Conservation (phyloP, 2,329 filamentous ascomycete species). For the Claviceps lovelessii region DNA sequence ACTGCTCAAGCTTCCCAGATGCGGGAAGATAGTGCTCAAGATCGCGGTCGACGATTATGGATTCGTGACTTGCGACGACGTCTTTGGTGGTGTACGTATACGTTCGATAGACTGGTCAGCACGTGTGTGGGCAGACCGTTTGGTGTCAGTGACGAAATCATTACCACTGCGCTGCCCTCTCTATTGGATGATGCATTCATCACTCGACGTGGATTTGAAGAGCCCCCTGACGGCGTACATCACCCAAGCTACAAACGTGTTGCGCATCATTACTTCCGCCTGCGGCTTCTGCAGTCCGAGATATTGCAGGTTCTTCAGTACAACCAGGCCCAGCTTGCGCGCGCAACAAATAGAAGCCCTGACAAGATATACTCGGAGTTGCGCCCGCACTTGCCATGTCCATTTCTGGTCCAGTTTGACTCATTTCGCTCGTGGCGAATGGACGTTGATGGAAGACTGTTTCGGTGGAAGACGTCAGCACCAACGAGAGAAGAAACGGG, state of each 20-base stretch:
- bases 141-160: slow-evolving; percentile 88
- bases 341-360: slow-evolving; percentile 47
- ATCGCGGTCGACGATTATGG: slow-evolving; percentile 62
- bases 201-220: slow-evolving; percentile 59
- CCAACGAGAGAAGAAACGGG: slow-evolving; percentile 68
- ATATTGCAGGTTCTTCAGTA: slow-evolving; percentile 89
- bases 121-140: slow-evolving; percentile 88
- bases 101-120: slow-evolving; percentile 84
- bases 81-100: slow-evolving; percentile 96
- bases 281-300: slow-evolving; percentile 81
- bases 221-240: slow-evolving; percentile 39
- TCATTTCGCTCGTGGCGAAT: slow-evolving; percentile 80
- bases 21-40: slow-evolving; percentile 22
- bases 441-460: slow-evolving; percentile 70
- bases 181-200: slow-evolving; percentile 79
- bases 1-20: slow-evolving; percentile 9
- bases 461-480: slow-evolving; percentile 73
- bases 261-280: slow-evolving; percentile 79
- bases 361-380: slow-evolving; percentile 57
- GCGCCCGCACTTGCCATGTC: slow-evolving; percentile 65
- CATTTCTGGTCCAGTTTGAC: slow-evolving; percentile 70
- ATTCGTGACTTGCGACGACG: slow-evolving; percentile 72
- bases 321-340: slow-evolving; percentile 70
- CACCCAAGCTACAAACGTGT: slow-evolving; percentile 80
- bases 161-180: slow-evolving; percentile 90